phyloP scores from a whole-genome alignment of 2,329 filamentous ascomycete genomes.

The Neonectria punicea region DNA sequence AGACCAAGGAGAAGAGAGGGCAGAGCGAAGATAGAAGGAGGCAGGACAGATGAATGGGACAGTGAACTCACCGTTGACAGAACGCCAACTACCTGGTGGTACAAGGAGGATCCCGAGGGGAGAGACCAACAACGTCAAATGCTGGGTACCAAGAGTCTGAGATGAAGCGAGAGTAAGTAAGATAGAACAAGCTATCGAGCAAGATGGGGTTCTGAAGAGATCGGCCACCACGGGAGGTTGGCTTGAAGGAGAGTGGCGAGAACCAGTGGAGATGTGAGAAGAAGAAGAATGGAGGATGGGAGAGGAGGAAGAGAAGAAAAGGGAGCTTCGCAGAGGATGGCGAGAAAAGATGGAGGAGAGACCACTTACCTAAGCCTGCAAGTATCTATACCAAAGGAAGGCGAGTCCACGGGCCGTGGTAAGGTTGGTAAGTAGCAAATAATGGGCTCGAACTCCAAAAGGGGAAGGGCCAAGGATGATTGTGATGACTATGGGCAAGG shows the following conservation, averaged over 20 bases:
- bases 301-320: slow-evolving; percentile 17
- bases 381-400: slow-evolving; percentile 25
- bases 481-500: neutral
- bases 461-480: slow-evolving; percentile 18
- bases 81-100: slow-evolving; percentile 44
- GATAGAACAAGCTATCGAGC: slow-evolving; percentile 70
- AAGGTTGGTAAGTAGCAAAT: slow-evolving; percentile 3
- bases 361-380: slow-evolving; percentile 38
- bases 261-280: slow-evolving; percentile 47
- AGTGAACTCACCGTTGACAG: slow-evolving; percentile 42
- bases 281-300: slow-evolving; percentile 29
- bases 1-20: neutral
- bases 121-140: slow-evolving; percentile 52
- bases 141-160: slow-evolving; percentile 62
- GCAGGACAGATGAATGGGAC: neutral
- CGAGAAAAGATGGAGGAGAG: slow-evolving; percentile 10
- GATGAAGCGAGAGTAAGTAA: slow-evolving; percentile 68
- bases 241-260: slow-evolving; percentile 55
- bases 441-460: slow-evolving; percentile 15
- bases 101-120: slow-evolving; percentile 43
- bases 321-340: slow-evolving; percentile 9
- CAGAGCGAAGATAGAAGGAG: neutral
- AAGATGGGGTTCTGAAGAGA: slow-evolving; percentile 59
- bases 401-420: slow-evolving; percentile 5
- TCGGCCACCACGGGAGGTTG: slow-evolving; percentile 41